phyloP scores from a whole-genome alignment of 2,329 filamentous ascomycete genomes.

The Canariomyces notabilis region DNA sequence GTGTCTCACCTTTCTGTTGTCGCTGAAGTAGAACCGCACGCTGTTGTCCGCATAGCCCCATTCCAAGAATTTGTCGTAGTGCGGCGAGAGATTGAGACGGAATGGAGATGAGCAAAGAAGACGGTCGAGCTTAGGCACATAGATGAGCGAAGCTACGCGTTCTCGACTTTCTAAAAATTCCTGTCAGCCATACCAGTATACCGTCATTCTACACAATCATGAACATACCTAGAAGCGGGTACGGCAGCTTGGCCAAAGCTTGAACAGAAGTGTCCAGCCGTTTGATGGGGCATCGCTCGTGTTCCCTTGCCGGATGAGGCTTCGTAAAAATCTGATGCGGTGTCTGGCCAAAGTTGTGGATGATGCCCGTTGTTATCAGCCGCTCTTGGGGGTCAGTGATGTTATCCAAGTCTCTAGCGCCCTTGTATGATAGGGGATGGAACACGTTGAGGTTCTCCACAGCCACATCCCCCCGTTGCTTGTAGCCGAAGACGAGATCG shows the following conservation, averaged over 20 bases:
- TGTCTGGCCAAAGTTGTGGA: constrained; percentile 98
- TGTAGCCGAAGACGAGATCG: constrained; percentile 87
- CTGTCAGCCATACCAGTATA: too few species aligned
- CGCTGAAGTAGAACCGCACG: constrained; percentile 82
- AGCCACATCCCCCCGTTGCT: constrained; percentile 89
- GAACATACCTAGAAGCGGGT: constrained; percentile 62
- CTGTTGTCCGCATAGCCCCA: constrained; percentile 95
- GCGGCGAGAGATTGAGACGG: constrained; percentile 78
- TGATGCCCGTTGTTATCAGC: constrained; percentile 86
- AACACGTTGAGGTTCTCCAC: constrained; percentile 92
- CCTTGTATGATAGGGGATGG: constrained; percentile 91
- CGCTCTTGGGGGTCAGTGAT: constrained; percentile 86
- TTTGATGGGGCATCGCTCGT: constrained; percentile 56
- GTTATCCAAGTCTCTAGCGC: constrained; percentile 84
- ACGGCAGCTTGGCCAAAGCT: constrained; percentile 69
- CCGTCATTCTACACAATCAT: too few species aligned
- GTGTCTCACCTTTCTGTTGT: constrained; percentile 62
- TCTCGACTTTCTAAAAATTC: constrained; percentile 59
- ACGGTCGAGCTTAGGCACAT: constrained; percentile 73
- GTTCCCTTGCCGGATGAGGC: constrained; percentile 72
- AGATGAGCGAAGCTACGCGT: constrained; percentile 71
- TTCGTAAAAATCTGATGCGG: constrained; percentile 89
- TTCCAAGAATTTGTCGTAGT: constrained; percentile 86
- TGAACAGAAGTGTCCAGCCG: constrained; percentile 75
- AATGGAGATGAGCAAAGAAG: constrained; percentile 80